Evolutionary conservation across 805 yeast species (phyloP).

Genomic region (Yamadazyma scolyti): DNA sequence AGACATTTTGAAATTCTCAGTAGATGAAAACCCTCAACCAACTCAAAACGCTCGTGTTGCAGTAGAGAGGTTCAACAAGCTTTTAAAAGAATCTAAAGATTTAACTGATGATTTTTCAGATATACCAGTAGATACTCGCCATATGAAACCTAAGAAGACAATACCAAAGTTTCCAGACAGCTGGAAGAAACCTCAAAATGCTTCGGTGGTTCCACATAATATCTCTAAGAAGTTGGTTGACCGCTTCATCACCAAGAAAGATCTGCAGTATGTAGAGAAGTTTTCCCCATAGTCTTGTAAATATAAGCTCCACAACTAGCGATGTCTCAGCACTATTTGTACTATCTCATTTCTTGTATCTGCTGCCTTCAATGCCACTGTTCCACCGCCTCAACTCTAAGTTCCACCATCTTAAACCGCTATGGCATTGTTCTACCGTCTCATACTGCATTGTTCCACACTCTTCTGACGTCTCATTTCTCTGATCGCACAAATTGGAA

Average conservation of each 20-base stretch:
- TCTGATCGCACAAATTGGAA: too few relatives aligned
- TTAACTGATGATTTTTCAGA: conserved; percentile 63
- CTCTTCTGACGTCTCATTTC: too few relatives aligned
- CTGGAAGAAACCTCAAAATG: conserved; percentile 70
- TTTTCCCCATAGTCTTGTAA: conserved; percentile 17
- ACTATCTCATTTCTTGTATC: too few relatives aligned
- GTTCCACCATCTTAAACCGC: too few relatives aligned
- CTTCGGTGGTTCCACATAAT: conserved; percentile 47
- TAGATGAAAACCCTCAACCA: conserved; percentile 65
- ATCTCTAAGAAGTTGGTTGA: conserved; percentile 31
- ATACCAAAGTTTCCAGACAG: conserved; percentile 63
- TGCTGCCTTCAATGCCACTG: too few relatives aligned
- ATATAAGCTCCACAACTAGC: not conserved
- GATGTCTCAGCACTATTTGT: too few relatives aligned
- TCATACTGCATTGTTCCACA: too few relatives aligned
- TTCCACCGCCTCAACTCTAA: too few relatives aligned
- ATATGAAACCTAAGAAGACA: conserved; percentile 42
- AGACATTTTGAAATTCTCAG: conserved; percentile 61
- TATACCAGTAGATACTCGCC: conserved; percentile 79
- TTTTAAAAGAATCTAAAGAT: conserved; percentile 65
- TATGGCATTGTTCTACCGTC: too few relatives aligned
- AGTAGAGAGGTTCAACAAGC: conserved; percentile 57
- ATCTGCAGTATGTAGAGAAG: conserved; percentile 24
- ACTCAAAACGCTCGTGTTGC: conserved; percentile 81
- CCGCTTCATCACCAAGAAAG: conserved; percentile 27